A percentile compares a stretch with the other conserved stretches of the same genome.
phyloP scores from a whole-genome alignment of 306 rosid genomes.

The Pueraria montana region DNA sequence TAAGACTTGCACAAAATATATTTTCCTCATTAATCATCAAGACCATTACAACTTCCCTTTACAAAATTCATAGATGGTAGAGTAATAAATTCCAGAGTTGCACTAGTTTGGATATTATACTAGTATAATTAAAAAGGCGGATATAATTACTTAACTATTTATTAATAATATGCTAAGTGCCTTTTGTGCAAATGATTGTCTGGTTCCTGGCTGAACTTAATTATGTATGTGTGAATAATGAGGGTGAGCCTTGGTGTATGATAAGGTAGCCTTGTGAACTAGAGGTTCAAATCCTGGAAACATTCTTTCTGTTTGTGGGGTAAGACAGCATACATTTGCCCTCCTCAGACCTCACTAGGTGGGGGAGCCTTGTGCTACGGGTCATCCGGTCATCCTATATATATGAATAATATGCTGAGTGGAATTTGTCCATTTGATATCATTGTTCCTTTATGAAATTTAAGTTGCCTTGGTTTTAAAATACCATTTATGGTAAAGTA shows the following conservation, averaged over 20 bases:
- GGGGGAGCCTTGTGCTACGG: not conserved
- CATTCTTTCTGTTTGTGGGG: not conserved
- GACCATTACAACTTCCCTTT: not conserved
- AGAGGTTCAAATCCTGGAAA: not conserved
- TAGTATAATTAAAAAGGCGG: not conserved
- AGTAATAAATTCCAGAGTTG: not conserved
- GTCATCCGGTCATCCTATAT: not conserved
- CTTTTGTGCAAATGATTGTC: not conserved
- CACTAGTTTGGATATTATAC: not conserved
- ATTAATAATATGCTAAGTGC: not conserved
- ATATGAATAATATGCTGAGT: not conserved
- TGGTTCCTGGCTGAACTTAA: not conserved
- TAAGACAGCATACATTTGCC: not conserved
- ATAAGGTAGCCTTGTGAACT: not conserved
- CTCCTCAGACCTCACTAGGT: not conserved
- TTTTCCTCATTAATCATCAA: not conserved
- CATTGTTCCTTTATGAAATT: slow-evolving; percentile 27
- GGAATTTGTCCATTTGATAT: slow-evolving; percentile 1
- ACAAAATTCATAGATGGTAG: not conserved
- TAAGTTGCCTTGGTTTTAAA: slow-evolving; percentile 14
- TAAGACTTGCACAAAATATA: not conserved
- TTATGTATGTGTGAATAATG: not conserved
- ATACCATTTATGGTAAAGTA: slow-evolving; percentile 12
- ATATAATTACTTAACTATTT: not conserved
- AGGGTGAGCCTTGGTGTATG: not conserved